phyloP scores from a whole-genome alignment of 345 rosid genomes.

The Excoecaria agallocha region DNA sequence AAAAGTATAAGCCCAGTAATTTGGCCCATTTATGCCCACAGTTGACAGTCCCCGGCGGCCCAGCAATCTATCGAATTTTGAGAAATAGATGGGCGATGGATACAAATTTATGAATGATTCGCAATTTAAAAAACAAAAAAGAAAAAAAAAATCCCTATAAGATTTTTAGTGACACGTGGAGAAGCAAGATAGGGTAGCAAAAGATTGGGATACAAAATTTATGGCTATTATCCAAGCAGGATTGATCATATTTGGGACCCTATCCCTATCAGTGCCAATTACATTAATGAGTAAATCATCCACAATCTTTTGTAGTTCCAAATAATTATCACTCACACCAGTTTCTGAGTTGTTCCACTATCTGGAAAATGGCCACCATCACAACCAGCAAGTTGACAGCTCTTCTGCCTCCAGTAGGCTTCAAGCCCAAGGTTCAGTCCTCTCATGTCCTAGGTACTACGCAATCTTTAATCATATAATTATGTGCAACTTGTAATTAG shows the following conservation, averaged over 20 bases:
- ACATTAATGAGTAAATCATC: conserved; percentile 1
- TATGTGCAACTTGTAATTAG: no score
- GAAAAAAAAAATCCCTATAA: not conserved
- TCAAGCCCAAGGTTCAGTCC: conserved; percentile 40
- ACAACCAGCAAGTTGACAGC: conserved; percentile 41
- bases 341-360: not conserved
- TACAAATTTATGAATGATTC: not conserved
- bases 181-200: conserved; percentile 38
- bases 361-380: conserved; percentile 57
- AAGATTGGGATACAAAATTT: conserved; percentile 55
- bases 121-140: not conserved
- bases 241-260: not conserved
- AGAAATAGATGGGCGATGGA: not conserved
- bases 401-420: conserved; percentile 31
- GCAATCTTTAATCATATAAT: not conserved
- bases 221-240: conserved; percentile 24
- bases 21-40: no score
- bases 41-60: no score
- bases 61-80: no score
- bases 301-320: not conserved
- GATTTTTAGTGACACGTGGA: conserved; percentile 54
- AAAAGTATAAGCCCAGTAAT: no score
- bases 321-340: not conserved
- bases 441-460: conserved; percentile 60
- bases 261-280: not conserved